Percentiles rank a stretch among this genome's conserved stretches.
phyloP scores from a whole-genome alignment of 1,284 basidiomycete species.

The Ustilago cynodontis region DNA sequence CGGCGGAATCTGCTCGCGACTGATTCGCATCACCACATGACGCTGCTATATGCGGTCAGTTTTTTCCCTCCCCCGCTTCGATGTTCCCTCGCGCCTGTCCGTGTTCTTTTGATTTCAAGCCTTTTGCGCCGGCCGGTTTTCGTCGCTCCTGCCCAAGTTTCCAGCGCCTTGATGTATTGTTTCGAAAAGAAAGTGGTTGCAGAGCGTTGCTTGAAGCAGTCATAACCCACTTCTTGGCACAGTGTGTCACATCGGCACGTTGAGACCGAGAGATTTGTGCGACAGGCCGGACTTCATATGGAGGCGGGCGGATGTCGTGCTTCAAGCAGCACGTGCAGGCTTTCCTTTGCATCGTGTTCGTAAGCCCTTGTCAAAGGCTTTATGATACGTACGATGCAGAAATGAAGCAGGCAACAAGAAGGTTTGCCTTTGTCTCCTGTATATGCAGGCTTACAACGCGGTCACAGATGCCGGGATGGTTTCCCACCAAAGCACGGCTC shows the following conservation, averaged over 20 bases:
- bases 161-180: background rate
- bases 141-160: too few relatives aligned
- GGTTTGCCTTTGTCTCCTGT: constrained; percentile 22
- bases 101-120: too few relatives aligned
- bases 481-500: constrained; percentile 3
- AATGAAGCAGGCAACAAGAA: constrained; percentile 27
- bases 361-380: constrained; percentile 1
- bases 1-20: background rate
- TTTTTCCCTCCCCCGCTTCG: too few relatives aligned
- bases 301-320: background rate
- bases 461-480: constrained; percentile 17
- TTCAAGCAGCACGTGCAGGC: background rate
- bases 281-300: constrained; percentile 6
- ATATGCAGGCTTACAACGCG: constrained; percentile 16
- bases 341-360: background rate
- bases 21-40: background rate
- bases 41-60: background rate
- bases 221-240: constrained; percentile 17
- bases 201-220: background rate
- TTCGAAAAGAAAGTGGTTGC: background rate
- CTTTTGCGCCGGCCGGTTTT: too few relatives aligned
- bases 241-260: background rate
- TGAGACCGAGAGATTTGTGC: constrained; percentile 7
- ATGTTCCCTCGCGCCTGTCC: too few relatives aligned
- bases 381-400: constrained; percentile 14